Evolutionary conservation across 2,329 filamentous ascomycete species (phyloP), one percentile per base, ranked within the genome.

Genomic region (Zelopaecilomyces penicillatus): DNA sequence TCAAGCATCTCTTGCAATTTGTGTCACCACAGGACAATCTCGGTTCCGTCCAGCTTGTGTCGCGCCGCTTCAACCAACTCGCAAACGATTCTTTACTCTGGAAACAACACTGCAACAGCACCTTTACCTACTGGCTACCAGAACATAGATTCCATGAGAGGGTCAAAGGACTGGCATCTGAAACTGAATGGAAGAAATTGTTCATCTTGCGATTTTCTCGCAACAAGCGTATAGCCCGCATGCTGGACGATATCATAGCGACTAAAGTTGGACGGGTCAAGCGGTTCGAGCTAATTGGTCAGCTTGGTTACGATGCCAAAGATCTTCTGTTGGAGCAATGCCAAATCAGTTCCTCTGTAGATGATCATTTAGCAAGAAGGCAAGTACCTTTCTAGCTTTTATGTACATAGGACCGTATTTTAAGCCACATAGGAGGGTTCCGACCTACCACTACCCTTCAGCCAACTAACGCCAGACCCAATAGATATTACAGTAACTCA

Each of bases 301-400:
- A 72, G 29, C 73, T 82, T 56, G 89, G 89, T 1, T 91, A 90
- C 57, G 89, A 97, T 67, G 86, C 84, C 38, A 96, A 96, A 62
- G 90, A 96, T 61, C 82, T 82, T 44, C 73, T 97, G 40, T 57
- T 89, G 48, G 70, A 75, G 44, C 82, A 95, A 58, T 78, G 75
- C 48, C 69, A 69, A 8, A 71, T 75, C 31, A 67, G 74, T 11
- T 74, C 83, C 9, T 71, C 77, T 35, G 71, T 68, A 4, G 77
- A 85, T 10, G 88, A 96, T 66, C 78, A 85, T 43, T 67, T 98
- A 55, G 86, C 91, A 10, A 77, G 87, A 61, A 80, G 83, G 69
- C 73, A 65, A 51, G 59, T 43, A 43, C 32, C 19, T 19, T 19
- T 19, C 19, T 19, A 19, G 19, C 19, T 19, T 19, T 19, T 19